Evolutionary conservation across 2,329 filamentous ascomycete genomes (phyloP), one percentile per base, ranked within the genome.

Genomic region (Fusarium sp.): DNA sequence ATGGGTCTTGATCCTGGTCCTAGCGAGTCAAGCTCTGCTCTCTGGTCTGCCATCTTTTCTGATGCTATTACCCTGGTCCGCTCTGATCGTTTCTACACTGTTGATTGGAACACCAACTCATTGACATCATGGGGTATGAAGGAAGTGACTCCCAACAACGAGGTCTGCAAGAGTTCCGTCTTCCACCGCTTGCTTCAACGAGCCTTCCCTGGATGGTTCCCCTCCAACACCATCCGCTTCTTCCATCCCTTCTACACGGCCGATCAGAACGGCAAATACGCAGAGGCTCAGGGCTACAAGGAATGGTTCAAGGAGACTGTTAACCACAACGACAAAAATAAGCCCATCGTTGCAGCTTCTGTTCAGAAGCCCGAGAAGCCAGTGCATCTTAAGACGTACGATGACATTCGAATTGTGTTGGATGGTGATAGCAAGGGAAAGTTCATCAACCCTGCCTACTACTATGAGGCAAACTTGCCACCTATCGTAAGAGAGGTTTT

Each of bases 31-130:
- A 42, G 33, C 17, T 68, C 56, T 35, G 64, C 66, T 14, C 86
- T 91, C 52, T 90, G 88, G 4, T 84, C 89, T 11, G 90, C 89
- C 5, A 87, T 93, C 13, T 78, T 93, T 5, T 91, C 89, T 0
- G 90, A 93, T 71, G 90, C 90, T 2, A 89, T 92, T 2, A 86
- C 87, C 29, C 82, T 93, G 9, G 90, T 92, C 5, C 85, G 90
- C 23, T 89, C 89, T 17, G 89, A 91, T 68, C 81, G 89, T 10
- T 89, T 90, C 78, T 90, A 89, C 76, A 90, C 88, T 1, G 70
- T 77, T 13, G 54, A 83, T 42, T 83, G 79, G 63, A 82, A 75
- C 7, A 75, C 77, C 7, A 71, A 74, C 17, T 75, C 74, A 27
- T 67, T 82, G 54, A 83, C 81, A 3, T 55, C 60, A 3, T 70